phyloP scores from a whole-genome alignment of 495 filamentous ascomycete species.

The Cryomyces minteri region DNA sequence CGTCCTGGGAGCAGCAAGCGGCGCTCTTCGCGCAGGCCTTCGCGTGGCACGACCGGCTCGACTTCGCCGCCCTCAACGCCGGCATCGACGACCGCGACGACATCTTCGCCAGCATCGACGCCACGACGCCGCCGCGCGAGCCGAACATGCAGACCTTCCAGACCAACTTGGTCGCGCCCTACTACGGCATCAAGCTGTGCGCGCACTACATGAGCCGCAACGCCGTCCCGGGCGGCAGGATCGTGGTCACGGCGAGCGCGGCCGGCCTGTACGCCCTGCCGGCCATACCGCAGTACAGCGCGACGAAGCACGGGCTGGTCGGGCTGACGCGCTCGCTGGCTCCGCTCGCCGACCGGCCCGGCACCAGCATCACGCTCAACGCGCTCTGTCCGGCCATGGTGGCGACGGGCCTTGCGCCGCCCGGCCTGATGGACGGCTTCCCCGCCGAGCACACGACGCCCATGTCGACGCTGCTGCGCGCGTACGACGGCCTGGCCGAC shows the following conservation, averaged over 20 bases:
- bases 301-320: conserved; percentile 20
- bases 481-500: conserved; percentile 7
- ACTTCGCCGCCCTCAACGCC: conserved; percentile 28
- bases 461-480: conserved; percentile 19
- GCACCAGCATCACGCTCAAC: conserved; percentile 23
- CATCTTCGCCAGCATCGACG: conserved; percentile 15
- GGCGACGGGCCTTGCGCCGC: conserved; percentile 18
- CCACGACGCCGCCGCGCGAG: conserved; percentile 11
- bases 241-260: conserved; percentile 13
- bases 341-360: conserved; percentile 5
- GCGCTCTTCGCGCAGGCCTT: conserved; percentile 21
- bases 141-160: conserved; percentile 24
- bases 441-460: conserved; percentile 24
- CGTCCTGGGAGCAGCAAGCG: conserved; percentile 21
- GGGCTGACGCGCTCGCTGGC: conserved; percentile 16
- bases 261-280: conserved; percentile 16
- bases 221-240: conserved; percentile 5
- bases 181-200: conserved; percentile 27
- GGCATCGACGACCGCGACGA: conserved; percentile 26
- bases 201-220: conserved; percentile 22
- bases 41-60: conserved; percentile 19
- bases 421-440: conserved; percentile 16
- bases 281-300: conserved; percentile 18
- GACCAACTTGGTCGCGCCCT: conserved; percentile 22
- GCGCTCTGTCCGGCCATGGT: conserved; percentile 22